Evolutionary conservation across 1,139 yeast genomes (phyloP), one percentile per base, ranked within the genome.

Genomic region (Yamadazyma siamensis): DNA sequence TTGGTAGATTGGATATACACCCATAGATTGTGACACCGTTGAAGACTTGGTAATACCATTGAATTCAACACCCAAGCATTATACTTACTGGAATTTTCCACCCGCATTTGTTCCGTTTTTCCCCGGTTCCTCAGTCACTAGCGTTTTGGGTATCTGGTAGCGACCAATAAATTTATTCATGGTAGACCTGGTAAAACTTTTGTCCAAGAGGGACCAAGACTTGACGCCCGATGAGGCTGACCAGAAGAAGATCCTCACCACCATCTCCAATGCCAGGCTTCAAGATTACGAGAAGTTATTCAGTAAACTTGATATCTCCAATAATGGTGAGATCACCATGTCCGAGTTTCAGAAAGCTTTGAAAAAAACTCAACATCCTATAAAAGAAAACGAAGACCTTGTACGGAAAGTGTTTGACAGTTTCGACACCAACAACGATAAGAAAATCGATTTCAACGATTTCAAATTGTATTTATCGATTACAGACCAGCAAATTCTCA

Each of bases 401-500:
- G 71, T 84, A 14, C 60, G 63, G 34, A 61, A 64, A 28, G 61
- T 82, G 5, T 77, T 82, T 47, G 56, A 61, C 27, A 65, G 78
- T 4, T 73, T 82, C 47, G 84, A 80, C 52, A 52, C 67, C 16
- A 72, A 78, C 37, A 59, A 74, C 18, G 85, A 79, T 47, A 65
- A 72, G 15, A 58, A 65, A 7, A 68, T 81, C 15, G 82, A 79
- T 47, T 75, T 70, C 38, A 61, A 64, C 16, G 87, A 81, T 49
- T 83, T 84, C 49, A 71, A 75, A 40, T 55, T 59, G 22, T 84
- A 81, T 51, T 71, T 82, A 21, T 54, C 63, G 4, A 64, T 66
- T 13, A 83, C 91, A 1, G 94, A 84, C 46, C 65, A 63, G 21
- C 91, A 85, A 51, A 80, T 88, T 34, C 68, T 73, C 32, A 63